Percentiles rank a stretch among this genome's conserved stretches.
Conservation (phyloP, 257 asterid genomes). For the Apocynum venetum region DNA sequence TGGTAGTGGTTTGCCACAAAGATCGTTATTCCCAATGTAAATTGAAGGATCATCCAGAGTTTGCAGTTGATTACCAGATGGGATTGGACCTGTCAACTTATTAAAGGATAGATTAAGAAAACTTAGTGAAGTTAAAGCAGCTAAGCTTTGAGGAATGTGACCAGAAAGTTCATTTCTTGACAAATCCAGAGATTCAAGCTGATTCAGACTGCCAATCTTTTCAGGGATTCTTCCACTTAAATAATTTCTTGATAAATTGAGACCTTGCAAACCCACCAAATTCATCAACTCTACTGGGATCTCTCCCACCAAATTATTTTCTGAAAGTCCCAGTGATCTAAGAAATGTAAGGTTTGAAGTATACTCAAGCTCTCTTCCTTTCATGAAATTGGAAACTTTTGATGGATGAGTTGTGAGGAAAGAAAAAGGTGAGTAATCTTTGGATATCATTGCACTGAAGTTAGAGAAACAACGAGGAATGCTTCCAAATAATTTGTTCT, state of each 20-base stretch:
- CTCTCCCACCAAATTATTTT: slow-evolving; percentile 8
- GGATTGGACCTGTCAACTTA: slow-evolving; percentile 13
- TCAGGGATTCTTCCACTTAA: slow-evolving; percentile 28
- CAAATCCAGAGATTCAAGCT: slow-evolving; percentile 32
- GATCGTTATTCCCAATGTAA: not conserved
- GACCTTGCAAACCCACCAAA: slow-evolving; percentile 15
- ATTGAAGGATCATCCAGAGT: slow-evolving; percentile 10
- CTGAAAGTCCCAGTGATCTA: slow-evolving; percentile 13
- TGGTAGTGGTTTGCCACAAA: not conserved
- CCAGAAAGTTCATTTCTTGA: slow-evolving; percentile 29
- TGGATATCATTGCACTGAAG: slow-evolving; percentile 23
- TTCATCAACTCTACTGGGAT: slow-evolving; percentile 16
- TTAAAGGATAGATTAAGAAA: slow-evolving; percentile 33
- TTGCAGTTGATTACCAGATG: slow-evolving; percentile 31
- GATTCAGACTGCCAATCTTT: slow-evolving; percentile 20
- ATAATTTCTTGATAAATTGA: slow-evolving; percentile 25
- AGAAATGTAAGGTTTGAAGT: slow-evolving; percentile 5
- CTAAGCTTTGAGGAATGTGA: slow-evolving; percentile 22
- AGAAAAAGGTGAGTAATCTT: not conserved
- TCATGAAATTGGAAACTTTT: slow-evolving; percentile 1
- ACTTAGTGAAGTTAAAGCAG: slow-evolving; percentile 24
- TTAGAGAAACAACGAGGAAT: slow-evolving; percentile 24
- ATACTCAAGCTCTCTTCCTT: slow-evolving; percentile 17
- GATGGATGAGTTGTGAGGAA: not conserved
- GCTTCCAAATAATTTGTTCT: slow-evolving; percentile 17